Percentiles rank a stretch among this genome's conserved stretches.
phyloP scores from a whole-genome alignment of 2,329 filamentous ascomycete species.

The Macrophomina phaseolina region DNA sequence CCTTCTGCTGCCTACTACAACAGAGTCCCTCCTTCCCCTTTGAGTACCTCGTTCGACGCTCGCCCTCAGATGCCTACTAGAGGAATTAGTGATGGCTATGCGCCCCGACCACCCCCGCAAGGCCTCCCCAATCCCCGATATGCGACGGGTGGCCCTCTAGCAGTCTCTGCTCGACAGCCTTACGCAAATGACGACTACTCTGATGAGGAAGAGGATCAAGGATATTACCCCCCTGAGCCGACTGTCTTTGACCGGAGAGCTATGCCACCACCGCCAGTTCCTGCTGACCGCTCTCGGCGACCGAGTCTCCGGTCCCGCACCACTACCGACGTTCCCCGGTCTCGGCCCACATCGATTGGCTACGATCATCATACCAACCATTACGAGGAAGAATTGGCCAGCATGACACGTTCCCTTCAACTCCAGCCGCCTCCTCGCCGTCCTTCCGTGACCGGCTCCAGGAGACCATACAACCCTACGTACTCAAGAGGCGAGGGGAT shows the following conservation, averaged over 20 bases:
- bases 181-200: not conserved
- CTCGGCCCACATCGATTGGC: not conserved
- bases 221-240: not conserved
- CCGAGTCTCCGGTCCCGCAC: slow-evolving; percentile 11
- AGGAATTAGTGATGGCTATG: not conserved
- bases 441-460: slow-evolving; percentile 4
- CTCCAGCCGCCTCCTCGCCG: not conserved
- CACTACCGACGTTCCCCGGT: not conserved
- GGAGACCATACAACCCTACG: not conserved
- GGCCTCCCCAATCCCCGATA: slow-evolving; percentile 8
- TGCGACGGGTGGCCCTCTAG: not conserved
- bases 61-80: slow-evolving; percentile 1
- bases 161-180: not conserved
- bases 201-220: not conserved
- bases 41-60: not conserved
- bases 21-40: slow-evolving; percentile 1
- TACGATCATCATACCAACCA: not conserved
- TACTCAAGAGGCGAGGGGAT: not conserved
- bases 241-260: not conserved
- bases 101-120: not conserved
- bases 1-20: slow-evolving; percentile 29
- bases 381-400: not conserved
- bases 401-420: not conserved
- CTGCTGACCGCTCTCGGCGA: not conserved
- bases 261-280: slow-evolving; percentile 3